Conservation (phyloP, 129 eudicot genomes). For the Helianthus annuus region HanXRQr2.0-SUNRISE NC_035441.2:175331667-175332166, state of each 20-base stretch:
- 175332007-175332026: neutral
- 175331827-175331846: neutral
- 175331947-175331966: neutral
- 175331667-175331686: no score
- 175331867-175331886: slow-evolving; percentile 4
- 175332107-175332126: no score
- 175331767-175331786: no score
- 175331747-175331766: no score
- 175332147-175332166: no score
- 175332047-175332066: neutral
- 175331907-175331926: neutral
- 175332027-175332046: neutral
- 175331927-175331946: slow-evolving; percentile 13
- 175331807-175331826: neutral
- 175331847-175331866: neutral
- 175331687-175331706: no score
- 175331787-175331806: neutral
- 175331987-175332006: slow-evolving; percentile 3
- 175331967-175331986: neutral
- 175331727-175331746: no score
- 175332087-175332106: no score
- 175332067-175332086: neutral
- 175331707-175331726: no score
- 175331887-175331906: neutral
- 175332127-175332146: no score